Evolutionary conservation across 2,329 filamentous ascomycete genomes (phyloP), one percentile per base, ranked within the genome.

Genomic region (Aspergillus sp.): DNA sequence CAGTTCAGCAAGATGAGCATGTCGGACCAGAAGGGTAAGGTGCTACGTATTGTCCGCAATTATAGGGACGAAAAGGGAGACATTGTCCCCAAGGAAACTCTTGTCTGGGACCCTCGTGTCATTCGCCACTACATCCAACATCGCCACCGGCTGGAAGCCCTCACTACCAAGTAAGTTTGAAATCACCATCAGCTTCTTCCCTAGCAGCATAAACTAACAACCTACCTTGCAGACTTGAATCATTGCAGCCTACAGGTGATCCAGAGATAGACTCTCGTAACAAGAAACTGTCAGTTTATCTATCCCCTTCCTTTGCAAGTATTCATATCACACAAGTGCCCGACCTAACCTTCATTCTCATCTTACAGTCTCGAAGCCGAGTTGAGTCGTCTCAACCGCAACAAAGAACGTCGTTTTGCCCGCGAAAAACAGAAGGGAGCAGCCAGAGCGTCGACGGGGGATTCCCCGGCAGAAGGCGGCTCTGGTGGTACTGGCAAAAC

Each of bases 51-150:
- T 60, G 82, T 78, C 34, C 83, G 93, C 44, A 80, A 79, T 33
- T 73, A 80, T 36, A 74, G 67, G 40, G 83, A 85, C 54, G 75
- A 78, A 35, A 78, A 80, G 51, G 83, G 85, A 43, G 79, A 89
- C 54, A 69, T 83, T 11, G 72, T 81, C 44, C 74, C 75, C 27
- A 74, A 78, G 39, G 74, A 76, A 7, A 74, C 83, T 43, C 66
- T 81, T 30, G 76, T 95, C 28, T 83, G 84, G 53, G 90, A 97
- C 62, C 82, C 86, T 2, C 83, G 88, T 39, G 89, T 97, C 40
- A 95, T 95, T 66, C 82, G 86, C 48, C 86, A 90, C 64, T 98
- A 98, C 64, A 78, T 87, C 61, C 90, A 87, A 68, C 78, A 86
- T 50, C 83, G 87, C 52, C 81, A 85, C 47, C 81, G 84, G 52